Evolutionary conservation across 2,329 filamentous ascomycete species (phyloP).

Genomic region (Talaromyces marneffei): DNA sequence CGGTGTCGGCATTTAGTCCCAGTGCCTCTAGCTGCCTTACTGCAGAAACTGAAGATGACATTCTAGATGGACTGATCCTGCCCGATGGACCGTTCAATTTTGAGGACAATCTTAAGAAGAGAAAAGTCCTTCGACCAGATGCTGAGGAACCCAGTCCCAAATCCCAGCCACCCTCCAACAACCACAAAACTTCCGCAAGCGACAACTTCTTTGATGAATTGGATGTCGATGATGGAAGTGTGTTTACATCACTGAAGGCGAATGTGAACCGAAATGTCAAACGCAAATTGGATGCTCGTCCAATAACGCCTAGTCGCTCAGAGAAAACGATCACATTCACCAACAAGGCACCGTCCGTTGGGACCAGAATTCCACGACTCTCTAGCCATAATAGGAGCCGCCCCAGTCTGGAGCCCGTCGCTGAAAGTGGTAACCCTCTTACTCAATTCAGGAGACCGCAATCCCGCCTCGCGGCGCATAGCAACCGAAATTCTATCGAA

Average conservation of each 20-base stretch:
- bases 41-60: slow-evolving; percentile 87
- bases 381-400: slow-evolving; percentile 64
- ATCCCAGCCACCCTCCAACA: slow-evolving; percentile 14
- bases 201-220: slow-evolving; percentile 84
- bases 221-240: slow-evolving; percentile 76
- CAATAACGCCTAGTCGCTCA: slow-evolving; percentile 61
- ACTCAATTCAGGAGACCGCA: slow-evolving; percentile 57
- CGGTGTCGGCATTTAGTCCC: slow-evolving; percentile 81
- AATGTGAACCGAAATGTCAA: slow-evolving; percentile 89
- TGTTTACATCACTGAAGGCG: slow-evolving; percentile 73
- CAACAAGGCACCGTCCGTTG: slow-evolving; percentile 57
- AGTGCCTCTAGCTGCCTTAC: slow-evolving; percentile 89
- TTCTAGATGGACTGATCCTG: slow-evolving; percentile 79
- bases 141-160: slow-evolving; percentile 28
- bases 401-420: slow-evolving; percentile 81
- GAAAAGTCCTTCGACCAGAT: slow-evolving; percentile 48
- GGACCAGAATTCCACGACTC: slow-evolving; percentile 74
- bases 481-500: slow-evolving; percentile 62
- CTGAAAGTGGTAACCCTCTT: slow-evolving; percentile 74
- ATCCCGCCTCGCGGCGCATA: slow-evolving; percentile 61
- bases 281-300: slow-evolving; percentile 64
- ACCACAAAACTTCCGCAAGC: slow-evolving; percentile 26
- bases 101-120: slow-evolving; percentile 66
- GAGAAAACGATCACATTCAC: slow-evolving; percentile 88
- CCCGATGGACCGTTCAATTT: slow-evolving; percentile 81